Conservation (phyloP, 805 yeast genomes). For the Saitoella complicata region DNA sequence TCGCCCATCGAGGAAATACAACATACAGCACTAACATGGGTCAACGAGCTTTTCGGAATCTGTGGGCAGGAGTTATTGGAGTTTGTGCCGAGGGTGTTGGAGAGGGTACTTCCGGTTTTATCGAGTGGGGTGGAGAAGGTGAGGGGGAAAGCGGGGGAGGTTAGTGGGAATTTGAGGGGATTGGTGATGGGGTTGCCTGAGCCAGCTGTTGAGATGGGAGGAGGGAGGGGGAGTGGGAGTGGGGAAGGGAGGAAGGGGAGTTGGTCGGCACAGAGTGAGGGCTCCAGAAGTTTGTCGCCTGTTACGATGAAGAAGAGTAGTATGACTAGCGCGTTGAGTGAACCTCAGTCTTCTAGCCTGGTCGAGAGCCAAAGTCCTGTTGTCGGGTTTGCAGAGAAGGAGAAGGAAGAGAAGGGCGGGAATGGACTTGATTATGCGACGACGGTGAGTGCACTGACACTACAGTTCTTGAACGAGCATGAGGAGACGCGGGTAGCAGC, state of each 20-base stretch:
- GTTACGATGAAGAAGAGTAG: too few species aligned
- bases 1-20: slow-evolving; percentile 63
- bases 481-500: slow-evolving; percentile 73
- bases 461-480: slow-evolving; percentile 57
- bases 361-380: too few species aligned
- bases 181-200: slow-evolving; percentile 31
- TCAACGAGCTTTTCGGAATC: slow-evolving; percentile 51
- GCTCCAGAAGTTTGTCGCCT: too few species aligned
- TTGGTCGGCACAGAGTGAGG: too few species aligned
- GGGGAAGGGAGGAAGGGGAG: too few species aligned
- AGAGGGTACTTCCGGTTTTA: slow-evolving; percentile 48
- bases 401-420: not conserved
- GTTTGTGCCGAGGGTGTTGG: slow-evolving; percentile 56
- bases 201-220: slow-evolving; percentile 12
- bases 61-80: slow-evolving; percentile 63
- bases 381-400: too few species aligned
- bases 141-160: slow-evolving; percentile 35
- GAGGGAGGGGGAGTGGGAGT: too few species aligned
- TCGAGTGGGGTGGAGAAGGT: slow-evolving; percentile 35
- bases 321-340: too few species aligned
- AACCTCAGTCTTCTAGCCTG: too few species aligned
- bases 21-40: slow-evolving; percentile 66
- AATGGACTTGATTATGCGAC: slow-evolving; percentile 32
- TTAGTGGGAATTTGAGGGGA: slow-evolving; percentile 42
- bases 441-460: slow-evolving; percentile 53